phyloP scores from a whole-genome alignment of 2,329 filamentous ascomycete species.

The Orbilia quercus region DNA sequence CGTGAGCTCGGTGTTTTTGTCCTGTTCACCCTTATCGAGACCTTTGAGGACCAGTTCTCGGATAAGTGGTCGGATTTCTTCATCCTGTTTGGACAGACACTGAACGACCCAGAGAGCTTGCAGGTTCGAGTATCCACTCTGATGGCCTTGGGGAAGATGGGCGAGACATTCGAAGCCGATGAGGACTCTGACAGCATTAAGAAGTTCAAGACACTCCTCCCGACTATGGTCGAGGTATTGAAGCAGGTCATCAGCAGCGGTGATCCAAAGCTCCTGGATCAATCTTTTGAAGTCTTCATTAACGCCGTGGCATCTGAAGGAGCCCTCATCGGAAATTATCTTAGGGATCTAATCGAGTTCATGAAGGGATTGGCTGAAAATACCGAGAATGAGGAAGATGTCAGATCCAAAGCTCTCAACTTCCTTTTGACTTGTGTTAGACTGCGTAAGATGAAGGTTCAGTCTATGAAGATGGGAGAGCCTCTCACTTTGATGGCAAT shows the following conservation, averaged over 20 bases:
- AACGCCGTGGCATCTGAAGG: constrained; percentile 91
- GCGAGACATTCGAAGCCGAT: constrained; percentile 87
- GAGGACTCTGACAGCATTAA: constrained; percentile 80
- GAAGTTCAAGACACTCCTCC: constrained; percentile 82
- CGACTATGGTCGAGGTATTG: constrained; percentile 87
- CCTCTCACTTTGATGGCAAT: constrained; percentile 88
- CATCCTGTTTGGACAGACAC: constrained; percentile 83
- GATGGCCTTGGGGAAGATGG: constrained; percentile 85
- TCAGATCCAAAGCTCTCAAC: constrained; percentile 86
- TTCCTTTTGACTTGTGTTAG: constrained; percentile 93
- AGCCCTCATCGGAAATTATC: constrained; percentile 82
- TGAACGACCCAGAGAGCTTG: constrained; percentile 87
- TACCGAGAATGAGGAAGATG: constrained; percentile 81
- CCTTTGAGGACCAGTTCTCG: constrained; percentile 83
- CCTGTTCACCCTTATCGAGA: constrained; percentile 89
- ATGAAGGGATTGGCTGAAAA: constrained; percentile 89
- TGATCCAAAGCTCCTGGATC: constrained; percentile 88
- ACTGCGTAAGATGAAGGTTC: constrained; percentile 94
- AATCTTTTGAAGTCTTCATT: constrained; percentile 96
- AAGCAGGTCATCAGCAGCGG: constrained; percentile 82
- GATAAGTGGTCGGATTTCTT: constrained; percentile 84
- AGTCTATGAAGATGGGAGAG: constrained; percentile 86
- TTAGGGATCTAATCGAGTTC: constrained; percentile 89
- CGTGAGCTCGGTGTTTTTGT: constrained; percentile 93
- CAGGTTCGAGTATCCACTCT: constrained; percentile 96